Evolutionary conservation across 192 early-diverging fungal species (phyloP).

Genomic region (Physocladia obscura): DNA sequence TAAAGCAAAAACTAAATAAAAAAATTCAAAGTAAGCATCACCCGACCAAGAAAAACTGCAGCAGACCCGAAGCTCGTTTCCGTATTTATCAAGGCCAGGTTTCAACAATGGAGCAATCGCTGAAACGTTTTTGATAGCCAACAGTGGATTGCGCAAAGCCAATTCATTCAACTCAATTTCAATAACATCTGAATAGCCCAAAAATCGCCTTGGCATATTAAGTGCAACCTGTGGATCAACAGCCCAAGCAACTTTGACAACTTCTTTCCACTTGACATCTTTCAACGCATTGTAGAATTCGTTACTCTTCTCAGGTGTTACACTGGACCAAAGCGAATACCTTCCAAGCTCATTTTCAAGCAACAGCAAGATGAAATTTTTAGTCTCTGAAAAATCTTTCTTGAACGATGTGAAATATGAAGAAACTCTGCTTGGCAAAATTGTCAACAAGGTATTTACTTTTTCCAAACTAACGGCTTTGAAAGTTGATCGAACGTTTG

Average conservation of each 20-base stretch:
- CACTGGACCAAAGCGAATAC: conserved; percentile 75
- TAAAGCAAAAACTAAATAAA: conserved; percentile 64
- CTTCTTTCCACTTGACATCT: conserved; percentile 71
- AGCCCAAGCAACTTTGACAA: conserved; percentile 80
- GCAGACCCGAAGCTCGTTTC: conserved; percentile 24
- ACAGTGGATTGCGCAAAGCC: conserved; percentile 55
- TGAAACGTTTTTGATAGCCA: conserved; percentile 70
- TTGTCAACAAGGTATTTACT: conserved; percentile 11
- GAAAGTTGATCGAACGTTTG: conserved; percentile 33
- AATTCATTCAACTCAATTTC: conserved; percentile 29
- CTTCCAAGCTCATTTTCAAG: conserved; percentile 86
- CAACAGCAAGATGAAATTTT: conserved; percentile 75
- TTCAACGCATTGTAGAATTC: conserved; percentile 26
- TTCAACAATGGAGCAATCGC: conserved; percentile 74
- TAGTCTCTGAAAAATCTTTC: conserved; percentile 30
- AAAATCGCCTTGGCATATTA: conserved; percentile 73
- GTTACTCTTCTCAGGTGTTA: background rate
- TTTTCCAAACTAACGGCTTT: conserved; percentile 33
- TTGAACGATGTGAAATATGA: conserved; percentile 13
- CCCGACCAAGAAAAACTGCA: background rate
- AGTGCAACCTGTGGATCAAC: conserved; percentile 80
- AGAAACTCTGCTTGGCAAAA: conserved; percentile 5
- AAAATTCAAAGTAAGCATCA: background rate
- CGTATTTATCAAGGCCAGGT: conserved; percentile 33
- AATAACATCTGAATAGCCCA: conserved; percentile 59